phyloP scores from a whole-genome alignment of 2,329 filamentous ascomycete genomes.

The Leptographium procerum region DNA sequence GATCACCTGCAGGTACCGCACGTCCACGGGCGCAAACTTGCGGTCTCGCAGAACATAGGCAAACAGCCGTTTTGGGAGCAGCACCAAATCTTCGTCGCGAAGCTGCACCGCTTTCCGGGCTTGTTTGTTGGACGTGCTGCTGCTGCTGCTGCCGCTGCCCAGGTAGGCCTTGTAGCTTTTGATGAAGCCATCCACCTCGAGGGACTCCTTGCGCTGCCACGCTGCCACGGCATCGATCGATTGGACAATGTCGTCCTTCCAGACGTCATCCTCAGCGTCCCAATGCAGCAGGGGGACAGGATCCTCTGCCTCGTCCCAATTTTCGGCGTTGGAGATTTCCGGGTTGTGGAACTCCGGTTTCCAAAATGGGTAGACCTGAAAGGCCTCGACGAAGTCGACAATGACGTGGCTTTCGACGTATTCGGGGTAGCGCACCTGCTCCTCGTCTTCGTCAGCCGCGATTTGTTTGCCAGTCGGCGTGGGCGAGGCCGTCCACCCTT shows the following conservation, averaged over 20 bases:
- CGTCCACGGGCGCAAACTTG: conserved; percentile 13
- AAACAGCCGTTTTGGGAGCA: conserved; percentile 12
- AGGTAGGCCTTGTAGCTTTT: no score
- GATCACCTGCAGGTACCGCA: conserved; percentile 2
- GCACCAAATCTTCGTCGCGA: conserved; percentile 8
- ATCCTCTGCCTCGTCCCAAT: neutral
- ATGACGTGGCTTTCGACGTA: conserved; percentile 16
- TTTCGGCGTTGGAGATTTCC: neutral
- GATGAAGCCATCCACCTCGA: neutral
- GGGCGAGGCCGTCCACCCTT: conserved; percentile 22
- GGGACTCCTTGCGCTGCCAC: conserved; percentile 8
- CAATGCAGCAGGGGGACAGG: no score
- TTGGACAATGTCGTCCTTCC: conserved; percentile 2
- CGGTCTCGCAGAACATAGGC: conserved; percentile 16
- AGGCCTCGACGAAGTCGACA: conserved; percentile 15
- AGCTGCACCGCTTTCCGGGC: conserved; percentile 6
- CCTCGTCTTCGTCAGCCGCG: conserved; percentile 23
- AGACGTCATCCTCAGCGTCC: neutral
- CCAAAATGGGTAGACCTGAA: conserved; percentile 8
- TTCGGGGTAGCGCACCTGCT: conserved; percentile 7
- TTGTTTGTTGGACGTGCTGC: no score
- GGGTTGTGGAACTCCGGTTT: conserved; percentile 4
- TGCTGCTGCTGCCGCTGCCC: no score
- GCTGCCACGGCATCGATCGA: no score
- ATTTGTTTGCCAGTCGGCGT: conserved; percentile 23